Evolutionary conservation across 2,329 filamentous ascomycete genomes (phyloP).

Genomic region (Colletotrichum chlorophyti): DNA sequence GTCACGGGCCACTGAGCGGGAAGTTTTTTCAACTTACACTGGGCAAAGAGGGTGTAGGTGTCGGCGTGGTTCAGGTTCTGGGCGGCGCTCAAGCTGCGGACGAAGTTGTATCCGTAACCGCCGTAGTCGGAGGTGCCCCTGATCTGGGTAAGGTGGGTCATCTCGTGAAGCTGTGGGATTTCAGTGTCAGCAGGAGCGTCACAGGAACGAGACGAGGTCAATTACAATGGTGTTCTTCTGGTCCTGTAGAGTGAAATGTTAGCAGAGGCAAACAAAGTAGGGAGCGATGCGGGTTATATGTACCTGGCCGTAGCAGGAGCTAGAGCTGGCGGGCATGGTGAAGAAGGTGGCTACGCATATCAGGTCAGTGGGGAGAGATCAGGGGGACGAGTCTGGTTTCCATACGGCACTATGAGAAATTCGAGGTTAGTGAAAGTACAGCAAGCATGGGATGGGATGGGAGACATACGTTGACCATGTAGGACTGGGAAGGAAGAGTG

Average conservation of each 20-base stretch:
- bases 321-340: slow-evolving; percentile 6
- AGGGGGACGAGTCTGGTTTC: neutral
- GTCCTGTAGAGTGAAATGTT: no score
- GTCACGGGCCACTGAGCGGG: no score
- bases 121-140: slow-evolving; percentile 65
- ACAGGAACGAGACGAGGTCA: no score
- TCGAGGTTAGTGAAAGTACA: no score
- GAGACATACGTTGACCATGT: slow-evolving; percentile 60
- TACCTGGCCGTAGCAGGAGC: slow-evolving; percentile 17
- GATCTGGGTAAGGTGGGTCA: slow-evolving; percentile 63
- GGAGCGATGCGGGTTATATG: slow-evolving; percentile 62
- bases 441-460: no score
- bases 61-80: slow-evolving; percentile 69
- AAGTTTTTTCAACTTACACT: slow-evolving; percentile 29
- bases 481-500: slow-evolving; percentile 58
- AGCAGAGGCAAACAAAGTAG: no score
- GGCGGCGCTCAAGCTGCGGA: slow-evolving; percentile 50
- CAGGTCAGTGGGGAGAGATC: neutral
- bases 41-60: slow-evolving; percentile 52
- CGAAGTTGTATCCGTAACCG: slow-evolving; percentile 59
- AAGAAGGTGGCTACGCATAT: slow-evolving; percentile 6
- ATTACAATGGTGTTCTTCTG: slow-evolving; percentile 63
- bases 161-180: slow-evolving; percentile 68
- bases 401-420: no score
- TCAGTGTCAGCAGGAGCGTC: no score